These are phyloP conservation scores for Capronia epimyces DNA, from an alignment of 2,329 filamentous ascomycete species.

Conservation along the genomic window DNA sequence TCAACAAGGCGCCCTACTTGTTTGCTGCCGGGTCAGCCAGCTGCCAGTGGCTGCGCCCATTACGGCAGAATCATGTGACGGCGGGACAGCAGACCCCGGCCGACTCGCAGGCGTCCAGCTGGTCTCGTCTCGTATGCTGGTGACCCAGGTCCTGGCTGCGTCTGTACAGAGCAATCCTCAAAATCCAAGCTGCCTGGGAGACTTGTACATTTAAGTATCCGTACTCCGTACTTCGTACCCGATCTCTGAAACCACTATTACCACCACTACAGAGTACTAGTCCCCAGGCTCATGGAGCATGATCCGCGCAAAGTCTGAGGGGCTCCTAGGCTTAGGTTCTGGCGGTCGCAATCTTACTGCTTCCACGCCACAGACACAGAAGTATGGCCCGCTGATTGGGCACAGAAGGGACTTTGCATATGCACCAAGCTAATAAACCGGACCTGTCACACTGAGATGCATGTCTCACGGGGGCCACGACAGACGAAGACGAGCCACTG, in stretches of 20 bases:
- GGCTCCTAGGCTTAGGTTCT: not conserved
- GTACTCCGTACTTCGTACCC: too few relatives aligned
- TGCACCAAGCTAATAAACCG: conserved; percentile 14
- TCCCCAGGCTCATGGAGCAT: not conserved
- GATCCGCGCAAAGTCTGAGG: not conserved
- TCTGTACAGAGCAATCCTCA: too few relatives aligned
- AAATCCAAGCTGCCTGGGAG: too few relatives aligned
- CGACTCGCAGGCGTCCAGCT: too few relatives aligned
- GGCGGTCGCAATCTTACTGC: conserved; percentile 20
- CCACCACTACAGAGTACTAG: too few relatives aligned
- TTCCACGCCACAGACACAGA: conserved; percentile 10
- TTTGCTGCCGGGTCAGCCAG: not conserved
- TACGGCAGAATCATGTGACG: too few relatives aligned
- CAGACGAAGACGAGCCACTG: conserved; percentile 13
- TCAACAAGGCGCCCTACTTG: not conserved
- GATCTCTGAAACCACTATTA: not conserved
- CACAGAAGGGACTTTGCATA: conserved; percentile 22
- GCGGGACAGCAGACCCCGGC: too few relatives aligned
- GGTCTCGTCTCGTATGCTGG: too few relatives aligned
- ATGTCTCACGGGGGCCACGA: conserved; percentile 21
- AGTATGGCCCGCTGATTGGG: conserved; percentile 11
- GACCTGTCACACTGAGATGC: conserved; percentile 19
- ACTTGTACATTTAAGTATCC: too few relatives aligned
- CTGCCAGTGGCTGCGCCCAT: too few relatives aligned
- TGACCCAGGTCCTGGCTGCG: too few relatives aligned